Base-by-base conservation (phyloP, 108 stramenopile species). In the Pseudonitzschia pungens region DNA sequence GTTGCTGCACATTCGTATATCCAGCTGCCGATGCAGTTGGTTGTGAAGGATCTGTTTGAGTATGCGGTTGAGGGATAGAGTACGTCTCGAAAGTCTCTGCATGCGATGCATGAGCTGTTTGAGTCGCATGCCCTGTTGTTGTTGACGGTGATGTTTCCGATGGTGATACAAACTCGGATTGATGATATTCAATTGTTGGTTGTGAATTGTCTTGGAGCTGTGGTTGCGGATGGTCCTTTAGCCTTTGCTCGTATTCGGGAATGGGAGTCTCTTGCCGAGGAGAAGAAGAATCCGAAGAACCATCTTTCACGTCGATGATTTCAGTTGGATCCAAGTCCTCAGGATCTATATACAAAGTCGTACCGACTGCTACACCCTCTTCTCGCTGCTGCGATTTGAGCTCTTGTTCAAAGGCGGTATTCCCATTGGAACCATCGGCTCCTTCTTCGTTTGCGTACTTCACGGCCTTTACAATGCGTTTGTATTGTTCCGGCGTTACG, bases 261-360 rank as follows among this genome's bases (percentile, higher is more conserved):
- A 57, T 31, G 24, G n/a, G 27, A 57, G n/a, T 8, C 56, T 57
- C 56, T 26, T 57, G 56, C 0, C 14, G n/a, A 5, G 56, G 18
- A 26, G 56, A 31, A 21, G 20, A 12, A 5, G 57, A 31, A 26
- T 28, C 57, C 15, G 3, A 21, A 15, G 6, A 15, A 26, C 27
- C 29, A 28, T 11, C 44, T n/a, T 67, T 18, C 4, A 41, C 50
- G 22, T 67, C 66, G 66, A 67, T 67, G 24, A 67, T 29, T 43
- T 67, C 66, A 21, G 43, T 67, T 16, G 44, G 66, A 67, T 67
- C 66, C 20, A 67, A 31, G 28, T 67, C 66, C 42, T 67, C 66
- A 26, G 45, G 27, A 67, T 67, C 66, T 10, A 67, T 7, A n/a
- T 40, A 48, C 11, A 40, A 8, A 15, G 66, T 67, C 4, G 42